phyloP scores from a whole-genome alignment of 495 filamentous ascomycete genomes.

The Lasiosphaeria miniovina region DNA sequence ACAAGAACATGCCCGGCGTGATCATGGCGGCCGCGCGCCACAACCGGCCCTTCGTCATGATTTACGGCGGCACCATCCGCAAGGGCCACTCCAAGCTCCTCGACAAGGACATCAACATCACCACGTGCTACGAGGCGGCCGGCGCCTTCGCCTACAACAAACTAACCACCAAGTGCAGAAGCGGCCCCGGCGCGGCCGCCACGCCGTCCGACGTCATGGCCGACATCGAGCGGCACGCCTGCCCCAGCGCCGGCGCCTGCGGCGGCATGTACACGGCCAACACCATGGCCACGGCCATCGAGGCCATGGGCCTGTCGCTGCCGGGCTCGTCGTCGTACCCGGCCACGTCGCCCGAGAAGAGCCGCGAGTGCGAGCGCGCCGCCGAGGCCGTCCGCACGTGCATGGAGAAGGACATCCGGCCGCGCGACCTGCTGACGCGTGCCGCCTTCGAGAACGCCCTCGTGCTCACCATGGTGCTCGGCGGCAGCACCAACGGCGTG shows the following conservation, averaged over 20 bases:
- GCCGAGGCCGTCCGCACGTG: slow-evolving; percentile 81
- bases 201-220: slow-evolving; percentile 77
- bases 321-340: slow-evolving; percentile 90
- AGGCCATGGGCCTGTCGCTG: slow-evolving; percentile 88
- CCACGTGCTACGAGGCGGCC: slow-evolving; percentile 83
- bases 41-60: slow-evolving; percentile 75
- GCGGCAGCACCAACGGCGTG: slow-evolving; percentile 88
- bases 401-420: slow-evolving; percentile 84
- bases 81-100: slow-evolving; percentile 79
- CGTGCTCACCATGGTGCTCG: slow-evolving; percentile 87
- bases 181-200: slow-evolving; percentile 32
- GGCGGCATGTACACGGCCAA: slow-evolving; percentile 98
- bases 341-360: slow-evolving; percentile 82
- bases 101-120: slow-evolving; percentile 81
- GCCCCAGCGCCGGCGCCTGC: slow-evolving; percentile 90
- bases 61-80: slow-evolving; percentile 87
- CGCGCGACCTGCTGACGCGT: slow-evolving; percentile 79
- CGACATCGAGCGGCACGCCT: slow-evolving; percentile 81
- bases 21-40: slow-evolving; percentile 71
- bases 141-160: slow-evolving; percentile 82
- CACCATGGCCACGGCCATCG: slow-evolving; percentile 94
- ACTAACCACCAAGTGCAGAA: slow-evolving; percentile 43
- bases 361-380: slow-evolving; percentile 84
- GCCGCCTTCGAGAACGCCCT: slow-evolving; percentile 90
- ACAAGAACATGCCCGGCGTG: slow-evolving; percentile 97